Evolutionary conservation across 2,329 filamentous ascomycete genomes (phyloP).

Genomic region (Cladophialophora chaetospira): DNA sequence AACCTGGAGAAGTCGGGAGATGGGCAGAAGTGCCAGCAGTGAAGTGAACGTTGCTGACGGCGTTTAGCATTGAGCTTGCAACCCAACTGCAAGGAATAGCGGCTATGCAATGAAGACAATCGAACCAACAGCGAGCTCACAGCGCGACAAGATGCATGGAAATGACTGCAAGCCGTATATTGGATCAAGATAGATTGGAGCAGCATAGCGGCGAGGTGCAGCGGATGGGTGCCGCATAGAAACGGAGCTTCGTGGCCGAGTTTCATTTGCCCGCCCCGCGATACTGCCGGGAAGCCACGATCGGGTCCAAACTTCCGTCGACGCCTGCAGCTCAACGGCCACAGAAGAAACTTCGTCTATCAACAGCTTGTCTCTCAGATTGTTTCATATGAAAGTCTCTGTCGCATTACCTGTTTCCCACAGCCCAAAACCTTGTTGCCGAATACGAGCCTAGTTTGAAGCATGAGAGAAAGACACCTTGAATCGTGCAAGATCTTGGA

Average conservation of each 20-base stretch:
- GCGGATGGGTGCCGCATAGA: not conserved
- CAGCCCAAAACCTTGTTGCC: too few relatives aligned
- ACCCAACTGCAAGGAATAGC: slow-evolving; percentile 14
- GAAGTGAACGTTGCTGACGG: slow-evolving; percentile 2
- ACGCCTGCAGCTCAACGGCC: too few relatives aligned
- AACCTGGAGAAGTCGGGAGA: slow-evolving; percentile 8
- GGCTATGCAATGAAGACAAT: slow-evolving; percentile 3
- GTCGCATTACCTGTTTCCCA: too few relatives aligned
- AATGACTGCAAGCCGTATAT: not conserved
- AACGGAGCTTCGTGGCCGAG: slow-evolving; percentile 4
- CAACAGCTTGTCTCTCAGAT: too few relatives aligned
- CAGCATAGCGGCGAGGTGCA: slow-evolving; percentile 1
- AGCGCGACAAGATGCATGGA: slow-evolving; percentile 12
- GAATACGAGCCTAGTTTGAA: too few relatives aligned
- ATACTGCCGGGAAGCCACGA: too few relatives aligned
- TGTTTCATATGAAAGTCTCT: too few relatives aligned
- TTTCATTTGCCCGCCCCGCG: slow-evolving; percentile 15
- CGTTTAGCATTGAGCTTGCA: slow-evolving; percentile 7
- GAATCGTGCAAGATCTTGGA: too few relatives aligned
- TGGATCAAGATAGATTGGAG: not conserved
- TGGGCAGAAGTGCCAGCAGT: slow-evolving; percentile 5
- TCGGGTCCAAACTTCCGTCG: too few relatives aligned
- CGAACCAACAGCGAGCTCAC: slow-evolving; percentile 1
- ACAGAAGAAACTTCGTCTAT: too few relatives aligned
- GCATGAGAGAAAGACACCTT: too few relatives aligned